Evolutionary conservation across 2,329 filamentous ascomycete genomes (phyloP).

Genomic region (Diaporthe eres): DNA sequence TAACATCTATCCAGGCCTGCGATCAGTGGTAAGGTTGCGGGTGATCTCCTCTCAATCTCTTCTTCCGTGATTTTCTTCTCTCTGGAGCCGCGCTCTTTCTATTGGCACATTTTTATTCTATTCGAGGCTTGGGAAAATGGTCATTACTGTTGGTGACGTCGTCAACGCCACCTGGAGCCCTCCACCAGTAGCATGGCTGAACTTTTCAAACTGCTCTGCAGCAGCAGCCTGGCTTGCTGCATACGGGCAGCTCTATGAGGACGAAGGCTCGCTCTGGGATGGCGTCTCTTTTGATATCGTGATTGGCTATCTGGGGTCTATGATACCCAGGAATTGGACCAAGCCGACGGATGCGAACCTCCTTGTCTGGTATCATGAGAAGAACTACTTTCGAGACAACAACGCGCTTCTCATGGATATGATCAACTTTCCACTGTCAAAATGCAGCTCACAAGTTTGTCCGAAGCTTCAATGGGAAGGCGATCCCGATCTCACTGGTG

Average conservation of each 20-base stretch:
- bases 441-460: constrained; percentile 39
- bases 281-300: constrained; percentile 24
- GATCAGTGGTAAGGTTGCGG: constrained; percentile 19
- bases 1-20: constrained; percentile 8
- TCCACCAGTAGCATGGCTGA: constrained; percentile 23
- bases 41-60: constrained; percentile 27
- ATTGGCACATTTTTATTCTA: neutral
- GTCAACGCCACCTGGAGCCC: constrained; percentile 29
- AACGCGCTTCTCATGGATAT: constrained; percentile 28
- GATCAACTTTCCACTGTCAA: neutral
- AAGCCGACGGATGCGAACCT: constrained; percentile 12
- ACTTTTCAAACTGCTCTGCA: constrained; percentile 21
- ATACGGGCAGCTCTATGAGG: constrained; percentile 17
- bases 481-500: constrained; percentile 39
- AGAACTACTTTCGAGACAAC: constrained; percentile 11
- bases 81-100: constrained; percentile 9
- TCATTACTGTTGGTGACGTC: constrained; percentile 28
- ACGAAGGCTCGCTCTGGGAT: constrained; percentile 26
- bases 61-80: constrained; percentile 13
- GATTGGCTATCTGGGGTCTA: constrained; percentile 23
- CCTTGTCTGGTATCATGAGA: constrained; percentile 32
- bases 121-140: neutral
- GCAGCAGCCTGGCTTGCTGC: constrained; percentile 24
- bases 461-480: constrained; percentile 39
- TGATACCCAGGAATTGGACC: constrained; percentile 36